Percentiles rank a stretch among this genome's conserved stretches.
phyloP scores from a whole-genome alignment of 768 basidiomycete genomes.

The Crassisporium funariophilum region DNA sequence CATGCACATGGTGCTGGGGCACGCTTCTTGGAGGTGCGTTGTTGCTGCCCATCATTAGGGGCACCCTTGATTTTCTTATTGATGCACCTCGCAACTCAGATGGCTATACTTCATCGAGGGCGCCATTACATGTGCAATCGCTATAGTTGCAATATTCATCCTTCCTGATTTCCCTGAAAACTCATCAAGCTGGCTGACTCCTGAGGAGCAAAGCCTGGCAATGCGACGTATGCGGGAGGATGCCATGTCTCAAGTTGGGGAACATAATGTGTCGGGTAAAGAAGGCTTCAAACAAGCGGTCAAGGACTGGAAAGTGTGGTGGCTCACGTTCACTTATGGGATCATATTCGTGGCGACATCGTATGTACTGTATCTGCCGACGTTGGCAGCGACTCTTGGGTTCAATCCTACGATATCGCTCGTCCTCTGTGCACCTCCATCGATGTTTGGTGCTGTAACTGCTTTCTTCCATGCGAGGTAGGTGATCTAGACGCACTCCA shows the following conservation, averaged over 20 bases:
- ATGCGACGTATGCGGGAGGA: constrained; percentile 66
- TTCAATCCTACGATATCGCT: constrained; percentile 63
- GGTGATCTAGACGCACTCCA: constrained; percentile 16
- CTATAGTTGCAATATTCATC: constrained; percentile 56
- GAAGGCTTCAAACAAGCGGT: constrained; percentile 61
- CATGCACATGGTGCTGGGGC: constrained; percentile 71
- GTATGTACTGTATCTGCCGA: constrained; percentile 79
- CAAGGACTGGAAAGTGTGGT: constrained; percentile 80
- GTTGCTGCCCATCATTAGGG: no score
- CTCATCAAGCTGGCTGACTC: constrained; percentile 50
- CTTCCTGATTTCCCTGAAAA: constrained; percentile 77
- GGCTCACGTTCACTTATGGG: constrained; percentile 62
- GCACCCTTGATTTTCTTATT: background rate
- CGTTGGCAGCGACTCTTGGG: constrained; percentile 68
- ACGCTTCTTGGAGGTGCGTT: constrained; percentile 71
- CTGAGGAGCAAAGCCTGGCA: constrained; percentile 58
- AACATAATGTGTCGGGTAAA: no score
- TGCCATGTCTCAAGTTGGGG: constrained; percentile 40
- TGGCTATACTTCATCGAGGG: constrained; percentile 80
- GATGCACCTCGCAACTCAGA: constrained; percentile 28
- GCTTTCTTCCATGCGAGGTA: constrained; percentile 54
- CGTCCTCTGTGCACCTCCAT: constrained; percentile 76
- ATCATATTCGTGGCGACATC: constrained; percentile 59
- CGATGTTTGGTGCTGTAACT: constrained; percentile 57
- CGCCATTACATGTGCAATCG: constrained; percentile 50